Base-by-base conservation (phyloP, 176 grass and related monocot species). In the Zoysia japonica region DNA sequence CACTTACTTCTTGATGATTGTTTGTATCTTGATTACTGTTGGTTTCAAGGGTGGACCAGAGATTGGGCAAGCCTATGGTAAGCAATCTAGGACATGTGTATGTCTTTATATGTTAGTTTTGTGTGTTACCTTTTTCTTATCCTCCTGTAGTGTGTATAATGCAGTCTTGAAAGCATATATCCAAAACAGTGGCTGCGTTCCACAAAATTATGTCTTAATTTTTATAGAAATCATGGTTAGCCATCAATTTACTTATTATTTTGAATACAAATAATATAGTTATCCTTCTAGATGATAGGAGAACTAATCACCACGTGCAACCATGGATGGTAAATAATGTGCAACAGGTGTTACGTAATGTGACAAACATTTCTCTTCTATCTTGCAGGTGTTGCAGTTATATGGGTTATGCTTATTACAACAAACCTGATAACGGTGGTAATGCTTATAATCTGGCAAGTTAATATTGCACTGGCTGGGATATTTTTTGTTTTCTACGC, bases 321-420 rank as follows among this genome's bases (percentile, higher is more conserved):
- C 59, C 35, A 86, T 71, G 56, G 7, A 77, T 41, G 44, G 28
- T 8, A 62, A 87, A 76, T 13, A 47, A 44, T 62, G 8, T 38
- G 54, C 39, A 54, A 6, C 37, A 11, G n/a, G 60, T 76, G 51
- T 47, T 16, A 28, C 67, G 6, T 9, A 57, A 56, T 17, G 42
- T 66, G 12, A 82, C 8, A 1, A 69, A 12, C 16, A 67, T 51
- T 11, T 68, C 79, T 42, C 41, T 77, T 81, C 44, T 82, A 78
- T n/a, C 9, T 16, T 84, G 28, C 78, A 96, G 93, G 93, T 63
- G 89, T 90, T 15, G 88, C 91, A 3, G 93, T 97, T 75, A 97
- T 97, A 76, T 97, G 84, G 88, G 93, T 97, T 59, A 97, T 97
- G 93, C 80, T 97, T 15, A 93, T 97, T 79, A 97, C 93, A 69